Conservation (phyloP, 2,329 filamentous ascomycete genomes). For the Cladosporium sp. region DNA sequence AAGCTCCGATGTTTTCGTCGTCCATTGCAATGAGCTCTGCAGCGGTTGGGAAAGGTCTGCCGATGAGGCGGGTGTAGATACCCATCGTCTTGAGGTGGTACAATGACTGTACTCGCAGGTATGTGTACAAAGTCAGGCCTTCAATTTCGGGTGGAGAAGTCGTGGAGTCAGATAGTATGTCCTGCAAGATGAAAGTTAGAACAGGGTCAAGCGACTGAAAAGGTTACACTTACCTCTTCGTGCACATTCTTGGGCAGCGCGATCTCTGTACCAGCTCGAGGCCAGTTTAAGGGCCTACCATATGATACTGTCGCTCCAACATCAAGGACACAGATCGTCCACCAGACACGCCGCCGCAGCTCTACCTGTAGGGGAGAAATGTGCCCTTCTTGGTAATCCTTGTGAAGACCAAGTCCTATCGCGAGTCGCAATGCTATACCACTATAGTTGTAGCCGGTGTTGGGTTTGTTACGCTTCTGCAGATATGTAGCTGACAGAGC, state of each 20-base stretch:
- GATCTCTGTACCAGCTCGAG: not conserved
- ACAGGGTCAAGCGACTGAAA: not conserved
- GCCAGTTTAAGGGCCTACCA: slow-evolving; percentile 5
- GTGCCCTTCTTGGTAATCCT: slow-evolving; percentile 28
- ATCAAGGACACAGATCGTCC: slow-evolving; percentile 8
- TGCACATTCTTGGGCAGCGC: slow-evolving; percentile 3
- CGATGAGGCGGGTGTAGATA: slow-evolving; percentile 7
- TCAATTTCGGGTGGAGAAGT: not conserved
- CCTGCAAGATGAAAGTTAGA: not conserved
- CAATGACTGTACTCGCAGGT: slow-evolving; percentile 2
- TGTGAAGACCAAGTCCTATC: slow-evolving; percentile 45
- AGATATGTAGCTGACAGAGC: slow-evolving; percentile 39
- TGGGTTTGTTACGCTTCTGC: slow-evolving; percentile 47
- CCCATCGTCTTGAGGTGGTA: slow-evolving; percentile 7
- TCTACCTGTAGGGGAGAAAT: slow-evolving; percentile 5
- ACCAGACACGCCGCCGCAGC: slow-evolving; percentile 4
- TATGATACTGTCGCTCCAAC: not conserved
- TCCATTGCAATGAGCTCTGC: slow-evolving; percentile 6
- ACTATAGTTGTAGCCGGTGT: slow-evolving; percentile 48
- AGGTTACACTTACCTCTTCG: not conserved
- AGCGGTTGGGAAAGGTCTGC: slow-evolving; percentile 4
- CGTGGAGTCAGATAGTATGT: not conserved
- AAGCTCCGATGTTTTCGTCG: slow-evolving; percentile 1
- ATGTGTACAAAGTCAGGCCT: slow-evolving; percentile 4
- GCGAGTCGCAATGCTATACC: slow-evolving; percentile 47